A percentile compares a stretch with the other conserved stretches of the same genome.
Evolutionary conservation across 768 basidiomycete species (phyloP).

Genomic region (Scleroderma bovista): DNA sequence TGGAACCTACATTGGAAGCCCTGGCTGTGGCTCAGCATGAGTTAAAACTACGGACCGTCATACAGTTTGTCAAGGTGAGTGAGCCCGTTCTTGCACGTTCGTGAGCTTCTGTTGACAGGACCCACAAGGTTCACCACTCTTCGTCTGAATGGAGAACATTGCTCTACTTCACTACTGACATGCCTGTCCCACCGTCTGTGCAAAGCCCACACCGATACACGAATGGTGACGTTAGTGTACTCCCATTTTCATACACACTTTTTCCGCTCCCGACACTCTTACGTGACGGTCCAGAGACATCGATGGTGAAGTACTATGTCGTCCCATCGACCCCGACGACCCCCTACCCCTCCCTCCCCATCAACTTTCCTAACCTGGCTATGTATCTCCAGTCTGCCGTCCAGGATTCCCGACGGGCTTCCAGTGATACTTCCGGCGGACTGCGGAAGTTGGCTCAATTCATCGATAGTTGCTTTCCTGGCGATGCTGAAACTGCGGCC

Average conservation of each 20-base stretch:
- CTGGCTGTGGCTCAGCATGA: constrained; percentile 51
- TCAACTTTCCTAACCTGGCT: constrained; percentile 70
- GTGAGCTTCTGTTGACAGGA: constrained; percentile 4
- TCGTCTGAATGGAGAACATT: constrained; percentile 67
- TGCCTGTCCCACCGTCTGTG: constrained; percentile 47
- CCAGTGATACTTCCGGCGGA: constrained; percentile 55
- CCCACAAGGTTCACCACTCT: constrained; percentile 48
- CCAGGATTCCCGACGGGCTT: constrained; percentile 58
- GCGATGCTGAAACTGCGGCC: constrained; percentile 23
- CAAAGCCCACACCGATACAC: constrained; percentile 43
- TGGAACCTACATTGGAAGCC: constrained; percentile 69
- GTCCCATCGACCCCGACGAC: constrained; percentile 55
- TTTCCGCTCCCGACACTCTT: constrained; percentile 56
- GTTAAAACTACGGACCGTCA: constrained; percentile 61
- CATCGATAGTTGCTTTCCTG: constrained; percentile 63
- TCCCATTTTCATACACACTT: constrained; percentile 71
- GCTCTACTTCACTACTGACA: constrained; percentile 73
- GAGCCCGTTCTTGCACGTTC: neutral
- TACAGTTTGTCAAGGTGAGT: constrained; percentile 74
- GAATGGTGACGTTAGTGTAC: constrained; percentile 53
- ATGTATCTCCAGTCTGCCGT: constrained; percentile 69
- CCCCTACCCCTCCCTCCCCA: constrained; percentile 68
- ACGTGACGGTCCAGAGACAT: constrained; percentile 56
- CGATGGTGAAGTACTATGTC: constrained; percentile 63
- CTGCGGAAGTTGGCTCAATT: constrained; percentile 65